Conservation (phyloP, 2,329 filamentous ascomycete species). For the Cyphellophora attinorum region DNA sequence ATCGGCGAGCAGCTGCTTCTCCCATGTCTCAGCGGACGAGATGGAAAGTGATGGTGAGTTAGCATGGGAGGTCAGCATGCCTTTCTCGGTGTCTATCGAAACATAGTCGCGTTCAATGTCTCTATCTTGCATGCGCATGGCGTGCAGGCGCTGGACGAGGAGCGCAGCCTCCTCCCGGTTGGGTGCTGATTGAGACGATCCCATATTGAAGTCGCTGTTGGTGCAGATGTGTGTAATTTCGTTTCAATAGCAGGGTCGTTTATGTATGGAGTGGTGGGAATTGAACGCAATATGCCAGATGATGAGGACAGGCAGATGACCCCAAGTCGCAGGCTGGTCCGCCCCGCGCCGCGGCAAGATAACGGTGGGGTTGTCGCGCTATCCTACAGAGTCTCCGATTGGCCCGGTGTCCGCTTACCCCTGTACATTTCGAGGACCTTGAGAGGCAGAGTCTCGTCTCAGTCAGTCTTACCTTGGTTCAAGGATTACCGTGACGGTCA, state of each 20-base stretch:
- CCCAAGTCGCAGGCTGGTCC: no score
- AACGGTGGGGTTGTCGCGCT: no score
- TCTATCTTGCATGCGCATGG: conserved; percentile 22
- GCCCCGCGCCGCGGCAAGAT: no score
- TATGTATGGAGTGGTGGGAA: no score
- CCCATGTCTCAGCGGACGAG: conserved; percentile 47
- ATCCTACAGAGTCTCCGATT: no score
- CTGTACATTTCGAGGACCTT: background rate
- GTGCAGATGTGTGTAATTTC: no score
- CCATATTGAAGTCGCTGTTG: no score
- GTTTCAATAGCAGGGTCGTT: no score
- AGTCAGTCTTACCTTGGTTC: background rate
- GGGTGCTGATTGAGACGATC: conserved; percentile 15
- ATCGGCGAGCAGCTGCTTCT: conserved; percentile 52
- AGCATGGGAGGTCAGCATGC: conserved; percentile 20
- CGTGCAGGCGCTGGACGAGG: conserved; percentile 30
- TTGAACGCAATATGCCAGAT: no score
- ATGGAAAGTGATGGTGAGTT: conserved; percentile 37
- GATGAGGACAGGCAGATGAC: no score
- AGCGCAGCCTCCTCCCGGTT: conserved; percentile 20
- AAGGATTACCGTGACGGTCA: no score
- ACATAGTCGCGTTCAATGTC: conserved; percentile 42
- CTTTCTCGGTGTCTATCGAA: conserved; percentile 39
- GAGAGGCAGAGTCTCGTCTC: background rate
- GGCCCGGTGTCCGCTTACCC: no score